These are phyloP conservation scores for Aurifilum marmelostoma DNA, from an alignment of 2,329 filamentous ascomycete genomes.

Conservation along the genomic window DNA sequence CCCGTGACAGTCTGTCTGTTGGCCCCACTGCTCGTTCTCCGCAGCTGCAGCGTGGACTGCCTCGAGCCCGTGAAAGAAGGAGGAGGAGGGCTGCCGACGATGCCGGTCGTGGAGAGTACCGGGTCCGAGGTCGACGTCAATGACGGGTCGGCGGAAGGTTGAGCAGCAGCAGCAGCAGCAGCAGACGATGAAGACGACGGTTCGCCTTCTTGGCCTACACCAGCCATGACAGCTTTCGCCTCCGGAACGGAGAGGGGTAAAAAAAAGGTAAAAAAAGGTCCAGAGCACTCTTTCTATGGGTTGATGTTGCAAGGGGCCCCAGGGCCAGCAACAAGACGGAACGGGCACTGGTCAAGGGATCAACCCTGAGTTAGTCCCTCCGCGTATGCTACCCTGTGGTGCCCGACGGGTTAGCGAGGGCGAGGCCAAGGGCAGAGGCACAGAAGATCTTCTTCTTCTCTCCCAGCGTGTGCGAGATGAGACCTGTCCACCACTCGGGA, in stretches of 20 bases:
- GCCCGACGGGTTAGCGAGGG: not conserved
- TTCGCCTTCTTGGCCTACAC: not conserved
- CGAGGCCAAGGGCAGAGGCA: too few species aligned
- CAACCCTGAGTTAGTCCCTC: not conserved
- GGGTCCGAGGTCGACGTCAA: not conserved
- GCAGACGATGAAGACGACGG: not conserved
- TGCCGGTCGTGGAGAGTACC: not conserved
- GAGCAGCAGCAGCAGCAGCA: not conserved
- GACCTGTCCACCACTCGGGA: too few species aligned
- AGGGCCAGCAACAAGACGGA: not conserved
- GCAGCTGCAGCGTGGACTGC: slow-evolving; percentile 25
- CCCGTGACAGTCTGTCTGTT: not conserved
- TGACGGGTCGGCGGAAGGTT: not conserved
- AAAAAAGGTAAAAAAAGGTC: not conserved
- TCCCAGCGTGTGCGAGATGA: too few species aligned
- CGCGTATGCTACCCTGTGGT: not conserved
- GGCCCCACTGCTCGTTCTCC: slow-evolving; percentile 23
- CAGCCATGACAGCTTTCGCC: not conserved
- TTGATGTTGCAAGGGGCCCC: not conserved
- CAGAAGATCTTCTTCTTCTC: too few species aligned
- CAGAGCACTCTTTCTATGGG: not conserved
- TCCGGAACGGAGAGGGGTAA: not conserved
- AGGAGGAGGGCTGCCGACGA: not conserved
- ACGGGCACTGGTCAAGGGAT: not conserved
- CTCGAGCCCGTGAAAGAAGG: slow-evolving; percentile 6